phyloP scores from a whole-genome alignment of 768 basidiomycete genomes.

The Inosperma sp. region DNA sequence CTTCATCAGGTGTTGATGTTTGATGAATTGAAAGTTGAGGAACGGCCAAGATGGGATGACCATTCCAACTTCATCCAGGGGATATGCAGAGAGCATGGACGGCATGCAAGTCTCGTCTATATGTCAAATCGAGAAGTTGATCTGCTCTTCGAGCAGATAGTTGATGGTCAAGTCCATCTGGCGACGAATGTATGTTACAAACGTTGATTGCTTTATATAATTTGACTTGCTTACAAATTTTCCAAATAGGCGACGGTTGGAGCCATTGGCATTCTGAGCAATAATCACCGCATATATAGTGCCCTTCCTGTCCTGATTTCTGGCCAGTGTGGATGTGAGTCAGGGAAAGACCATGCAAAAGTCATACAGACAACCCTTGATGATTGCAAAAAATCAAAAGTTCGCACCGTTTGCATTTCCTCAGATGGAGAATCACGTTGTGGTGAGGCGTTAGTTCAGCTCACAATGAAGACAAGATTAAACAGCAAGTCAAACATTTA shows the following conservation, averaged over 20 bases:
- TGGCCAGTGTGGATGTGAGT: conserved; percentile 22
- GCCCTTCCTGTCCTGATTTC: conserved; percentile 23
- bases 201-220: neutral
- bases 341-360: conserved; percentile 14
- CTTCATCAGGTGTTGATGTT: conserved; percentile 17
- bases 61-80: conserved; percentile 12
- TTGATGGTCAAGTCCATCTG: conserved; percentile 19
- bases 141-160: conserved; percentile 3
- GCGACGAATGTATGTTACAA: conserved; percentile 22
- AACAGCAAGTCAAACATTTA: conserved; percentile 17
- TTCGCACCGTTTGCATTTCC: conserved; percentile 17
- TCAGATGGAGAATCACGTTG: conserved; percentile 23
- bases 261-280: conserved; percentile 20
- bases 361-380: conserved; percentile 14
- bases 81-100: conserved; percentile 12
- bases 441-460: conserved; percentile 12
- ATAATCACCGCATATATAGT: conserved; percentile 17
- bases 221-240: conserved; percentile 7
- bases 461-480: conserved; percentile 13
- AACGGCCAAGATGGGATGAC: conserved; percentile 16
- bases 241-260: conserved; percentile 21
- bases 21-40: conserved; percentile 15
- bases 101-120: neutral
- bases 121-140: neutral
- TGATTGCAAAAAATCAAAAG: conserved; percentile 2